Base-by-base conservation (phyloP, 139 green algal genomes). In the Micromonas pusilla region DNA sequence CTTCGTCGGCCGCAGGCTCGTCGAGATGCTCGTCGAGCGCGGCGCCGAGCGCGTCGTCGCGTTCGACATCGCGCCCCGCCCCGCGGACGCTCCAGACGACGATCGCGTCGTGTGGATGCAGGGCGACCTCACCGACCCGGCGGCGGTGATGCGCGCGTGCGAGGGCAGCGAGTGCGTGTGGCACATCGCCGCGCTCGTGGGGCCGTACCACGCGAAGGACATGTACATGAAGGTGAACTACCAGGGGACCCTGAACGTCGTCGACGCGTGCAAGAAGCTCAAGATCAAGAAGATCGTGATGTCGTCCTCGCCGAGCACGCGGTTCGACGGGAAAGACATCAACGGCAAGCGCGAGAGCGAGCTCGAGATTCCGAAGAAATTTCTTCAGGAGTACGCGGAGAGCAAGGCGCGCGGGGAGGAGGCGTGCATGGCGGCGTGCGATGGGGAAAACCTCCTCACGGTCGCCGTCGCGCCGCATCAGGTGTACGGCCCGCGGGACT, bases 401-500 rank as follows among this genome's bases (percentile, higher is more conserved):
- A 82, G 65, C 20, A 85, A 85, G 57, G 75, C 75, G 38, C 81
- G 71, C 62, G 80, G 80, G 16, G 80, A 85, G 67, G 2, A 38
- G 60, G 75, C 75, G 67, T 63, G 76, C 23, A 73, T 65, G 39
- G 68, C 34, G 37, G 75, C 68, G 38, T 77, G 70, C 54, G 54
- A 78, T 57, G 71, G 39, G 2, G 60, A 81, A 66, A 37, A 34
- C 53, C 64, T 85, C 53, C 66, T 83, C 32, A 85, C 75, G n/a
- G 68, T 81, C 1, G 80, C 80, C 21, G 66, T 85, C 0, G 80
- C 80, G 20, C 80, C 80, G 39, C 80, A 85, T 71, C 79, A 83
- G 72, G 80, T 85, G 75, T 85, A 85, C 68, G 80, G 80, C 1
- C 80, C 80, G 38, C 39, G 80, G n/a, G 80, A 85, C 63, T 53